Evolutionary conservation across 2,329 filamentous ascomycete genomes (phyloP), one percentile per base, ranked within the genome.

Genomic region (Emmonsiellopsis sp.): DNA sequence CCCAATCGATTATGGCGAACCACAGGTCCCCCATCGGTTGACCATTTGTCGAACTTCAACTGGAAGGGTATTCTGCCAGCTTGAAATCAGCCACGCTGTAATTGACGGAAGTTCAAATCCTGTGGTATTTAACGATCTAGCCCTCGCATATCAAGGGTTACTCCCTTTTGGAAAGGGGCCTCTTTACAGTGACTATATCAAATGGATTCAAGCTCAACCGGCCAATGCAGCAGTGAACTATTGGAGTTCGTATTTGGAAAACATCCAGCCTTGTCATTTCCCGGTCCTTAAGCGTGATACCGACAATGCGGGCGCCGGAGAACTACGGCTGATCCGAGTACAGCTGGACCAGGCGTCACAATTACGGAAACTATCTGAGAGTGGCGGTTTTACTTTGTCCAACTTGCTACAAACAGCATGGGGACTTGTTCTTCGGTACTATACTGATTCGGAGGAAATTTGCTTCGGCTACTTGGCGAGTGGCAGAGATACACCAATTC

Each of bases 401-500:
- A 77, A 72, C 36, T 59, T 81, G 2, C 67, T 82, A 0, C 77
- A 80, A 51, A 68, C 77, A 32, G 70, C 71, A 0, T 82, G 79
- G 79, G 74, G 73, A 1, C 66, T 81, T 17, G 69, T 78, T 0
- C 60, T 82, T 3, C 68, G 73, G 2, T 65, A 64, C 3, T 79
- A 78, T 57, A 77, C 77, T 1, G 71, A 71, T 0, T 63, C 67
- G 0, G 65, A 68, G 2, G 73, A 78, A 42, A 71, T 80, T 0
- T 77, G 74, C 33, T 82, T 81, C 55, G 79, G 79, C 1, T 77
- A 80, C 53, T 71, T 80, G 0, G 63, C 77, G 3, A 77, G 77
- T 0, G 79, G 79, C 1, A 70, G 80, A 11, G 78, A 82, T 55
- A 69, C 75, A 3, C 72, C 76, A 1, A 66, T 82, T 0, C 64